A percentile compares a stretch with the other conserved stretches of the same genome.
Evolutionary conservation across 2,329 filamentous ascomycete species (phyloP).

Genomic region (Paecilomyces variotii): DNA sequence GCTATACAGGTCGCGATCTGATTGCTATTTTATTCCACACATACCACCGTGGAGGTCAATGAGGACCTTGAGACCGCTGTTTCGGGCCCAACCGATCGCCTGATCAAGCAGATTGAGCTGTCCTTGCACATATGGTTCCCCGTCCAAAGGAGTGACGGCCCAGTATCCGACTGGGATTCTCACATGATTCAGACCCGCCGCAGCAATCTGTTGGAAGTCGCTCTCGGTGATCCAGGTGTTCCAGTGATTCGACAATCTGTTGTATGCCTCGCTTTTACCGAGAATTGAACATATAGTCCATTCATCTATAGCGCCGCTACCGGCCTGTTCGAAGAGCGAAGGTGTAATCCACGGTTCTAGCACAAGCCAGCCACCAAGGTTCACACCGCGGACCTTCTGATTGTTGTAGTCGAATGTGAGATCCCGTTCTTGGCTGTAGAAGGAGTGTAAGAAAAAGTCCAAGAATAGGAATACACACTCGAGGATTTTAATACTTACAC

Average conservation of each 20-base stretch:
- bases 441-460: neutral
- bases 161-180: constrained; percentile 61
- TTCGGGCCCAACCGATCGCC: constrained; percentile 52
- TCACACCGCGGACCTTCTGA: constrained; percentile 55
- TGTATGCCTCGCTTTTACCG: constrained; percentile 41
- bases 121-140: constrained; percentile 56
- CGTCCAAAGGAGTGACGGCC: constrained; percentile 47
- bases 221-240: constrained; percentile 47
- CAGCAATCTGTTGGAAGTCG: constrained; percentile 50
- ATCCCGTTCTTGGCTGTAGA: constrained; percentile 16
- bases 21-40: constrained; percentile 13
- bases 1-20: neutral
- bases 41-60: constrained; percentile 60
- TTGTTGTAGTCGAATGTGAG: constrained; percentile 46
- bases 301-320: constrained; percentile 48
- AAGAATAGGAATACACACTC: neutral
- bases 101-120: constrained; percentile 51
- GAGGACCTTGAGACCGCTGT: constrained; percentile 54
- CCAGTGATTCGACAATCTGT: constrained; percentile 50
- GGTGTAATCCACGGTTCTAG: constrained; percentile 59
- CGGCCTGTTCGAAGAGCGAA: constrained; percentile 47
- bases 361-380: constrained; percentile 58
- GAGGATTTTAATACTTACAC: neutral
- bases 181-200: constrained; percentile 53
- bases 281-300: constrained; percentile 45